These are phyloP conservation scores for Cryptococcus floricola DNA, from an alignment of 1,284 basidiomycete species.

Conservation along the genomic window DNA sequence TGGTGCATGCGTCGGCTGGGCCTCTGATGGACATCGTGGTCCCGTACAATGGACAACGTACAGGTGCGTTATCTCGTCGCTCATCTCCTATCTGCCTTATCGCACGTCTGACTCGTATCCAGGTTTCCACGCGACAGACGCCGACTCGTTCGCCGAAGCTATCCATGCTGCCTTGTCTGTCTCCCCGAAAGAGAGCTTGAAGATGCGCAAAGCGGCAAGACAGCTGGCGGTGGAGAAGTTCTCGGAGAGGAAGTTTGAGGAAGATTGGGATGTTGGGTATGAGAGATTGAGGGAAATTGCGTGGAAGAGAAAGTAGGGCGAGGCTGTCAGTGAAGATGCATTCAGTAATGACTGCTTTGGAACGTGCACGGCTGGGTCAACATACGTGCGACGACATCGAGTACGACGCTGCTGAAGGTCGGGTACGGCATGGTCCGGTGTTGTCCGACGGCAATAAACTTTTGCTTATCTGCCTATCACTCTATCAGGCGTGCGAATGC, in stretches of 20 bases:
- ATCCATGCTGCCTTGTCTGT: conserved; percentile 66
- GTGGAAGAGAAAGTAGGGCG: conserved; percentile 2
- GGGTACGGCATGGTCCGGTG: no score
- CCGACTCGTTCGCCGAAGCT: conserved; percentile 66
- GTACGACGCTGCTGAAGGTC: no score
- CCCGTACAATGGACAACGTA: conserved; percentile 64
- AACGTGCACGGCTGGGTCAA: no score
- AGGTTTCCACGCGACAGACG: conserved; percentile 77
- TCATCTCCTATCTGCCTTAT: neutral
- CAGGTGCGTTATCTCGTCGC: conserved; percentile 54
- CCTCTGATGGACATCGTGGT: conserved; percentile 88
- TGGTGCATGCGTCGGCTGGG: conserved; percentile 89
- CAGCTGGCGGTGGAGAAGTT: conserved; percentile 67
- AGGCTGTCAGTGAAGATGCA: no score
- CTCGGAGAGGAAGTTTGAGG: conserved; percentile 70
- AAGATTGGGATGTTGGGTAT: conserved; percentile 58
- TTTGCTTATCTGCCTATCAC: no score
- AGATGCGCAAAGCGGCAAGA: conserved; percentile 67
- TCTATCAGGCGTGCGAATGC: no score
- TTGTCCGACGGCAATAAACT: no score
- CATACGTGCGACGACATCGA: no score
- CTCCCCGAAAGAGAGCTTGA: conserved; percentile 55
- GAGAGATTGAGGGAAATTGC: conserved; percentile 16
- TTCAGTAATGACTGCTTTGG: no score
- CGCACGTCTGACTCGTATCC: conserved; percentile 6